These are phyloP conservation scores for Penicillium arizonense DNA, from an alignment of 495 filamentous ascomycete species.

Conservation along the genomic window DNA sequence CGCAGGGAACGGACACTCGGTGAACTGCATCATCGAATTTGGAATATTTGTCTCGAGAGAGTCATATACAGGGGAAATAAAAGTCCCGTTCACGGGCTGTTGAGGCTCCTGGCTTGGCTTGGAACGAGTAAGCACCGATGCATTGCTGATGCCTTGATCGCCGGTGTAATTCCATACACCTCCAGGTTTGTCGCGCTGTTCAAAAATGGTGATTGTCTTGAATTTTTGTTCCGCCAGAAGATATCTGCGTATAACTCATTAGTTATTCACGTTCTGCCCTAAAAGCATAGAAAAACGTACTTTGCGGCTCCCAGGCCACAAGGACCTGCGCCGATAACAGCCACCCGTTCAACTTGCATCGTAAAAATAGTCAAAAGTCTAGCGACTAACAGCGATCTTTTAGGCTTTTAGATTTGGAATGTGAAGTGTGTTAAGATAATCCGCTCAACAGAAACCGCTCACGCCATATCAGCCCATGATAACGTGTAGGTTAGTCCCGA, in stretches of 20 bases:
- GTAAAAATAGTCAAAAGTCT: too few relatives aligned
- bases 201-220: constrained; percentile 62
- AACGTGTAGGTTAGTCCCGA: neutral
- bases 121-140: neutral
- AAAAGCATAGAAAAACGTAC: neutral
- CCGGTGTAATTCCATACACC: constrained; percentile 70
- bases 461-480: neutral
- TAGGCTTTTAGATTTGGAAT: too few relatives aligned
- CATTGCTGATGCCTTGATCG: constrained; percentile 9
- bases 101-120: constrained; percentile 1
- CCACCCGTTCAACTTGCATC: constrained; percentile 17
- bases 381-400: too few relatives aligned
- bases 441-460: too few relatives aligned
- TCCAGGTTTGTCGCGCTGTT: constrained; percentile 66
- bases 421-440: too few relatives aligned
- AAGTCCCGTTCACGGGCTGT: constrained; percentile 2
- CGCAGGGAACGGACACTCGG: constrained; percentile 1
- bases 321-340: constrained; percentile 24
- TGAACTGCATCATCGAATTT: constrained; percentile 11
- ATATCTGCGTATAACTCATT: constrained; percentile 44
- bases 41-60: constrained; percentile 12
- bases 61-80: constrained; percentile 12
- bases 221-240: constrained; percentile 65
- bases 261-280: neutral
- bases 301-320: constrained; percentile 20